phyloP scores from a whole-genome alignment of 1,284 basidiomycete genomes.

The Trichosporon sp. region DNA sequence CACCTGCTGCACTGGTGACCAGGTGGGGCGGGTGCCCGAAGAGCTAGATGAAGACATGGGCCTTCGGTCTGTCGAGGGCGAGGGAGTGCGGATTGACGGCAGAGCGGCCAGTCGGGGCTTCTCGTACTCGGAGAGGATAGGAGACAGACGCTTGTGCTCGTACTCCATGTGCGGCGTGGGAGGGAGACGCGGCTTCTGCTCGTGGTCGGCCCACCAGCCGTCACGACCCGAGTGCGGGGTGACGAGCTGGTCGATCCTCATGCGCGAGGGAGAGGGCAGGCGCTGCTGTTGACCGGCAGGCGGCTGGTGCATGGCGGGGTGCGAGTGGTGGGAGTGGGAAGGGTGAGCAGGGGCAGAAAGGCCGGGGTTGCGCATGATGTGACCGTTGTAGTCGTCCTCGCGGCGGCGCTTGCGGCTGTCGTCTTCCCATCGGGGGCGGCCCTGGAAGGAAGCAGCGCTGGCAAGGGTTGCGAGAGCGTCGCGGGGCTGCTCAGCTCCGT shows the following conservation, averaged over 20 bases:
- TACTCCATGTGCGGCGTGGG: constrained; percentile 1
- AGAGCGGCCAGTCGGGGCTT: constrained; percentile 16
- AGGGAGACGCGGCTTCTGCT: constrained; percentile 23
- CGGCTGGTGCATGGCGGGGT: constrained; percentile 18
- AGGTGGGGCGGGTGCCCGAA: constrained; percentile 10
- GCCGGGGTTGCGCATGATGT: constrained; percentile 16
- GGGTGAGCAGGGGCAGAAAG: background rate
- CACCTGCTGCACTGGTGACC: constrained; percentile 17
- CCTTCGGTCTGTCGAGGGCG: constrained; percentile 20
- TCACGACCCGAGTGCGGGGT: constrained; percentile 23
- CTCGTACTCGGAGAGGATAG: constrained; percentile 11
- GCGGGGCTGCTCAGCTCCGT: constrained; percentile 27
- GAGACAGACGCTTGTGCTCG: constrained; percentile 14
- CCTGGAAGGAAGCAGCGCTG: constrained; percentile 27
- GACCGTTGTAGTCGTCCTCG: constrained; percentile 26
- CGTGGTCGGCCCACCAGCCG: constrained; percentile 21
- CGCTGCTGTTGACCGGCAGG: background rate
- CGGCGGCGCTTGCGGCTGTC: constrained; percentile 26
- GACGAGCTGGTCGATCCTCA: constrained; percentile 32
- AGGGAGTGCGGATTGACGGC: constrained; percentile 18
- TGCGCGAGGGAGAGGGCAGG: constrained; percentile 29
- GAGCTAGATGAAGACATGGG: constrained; percentile 27
- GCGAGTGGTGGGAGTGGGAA: constrained; percentile 10
- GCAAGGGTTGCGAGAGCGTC: constrained; percentile 34
- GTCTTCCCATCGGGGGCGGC: constrained; percentile 26